Conservation (phyloP, 495 filamentous ascomycete species). For the Penicillium soppii region DNA sequence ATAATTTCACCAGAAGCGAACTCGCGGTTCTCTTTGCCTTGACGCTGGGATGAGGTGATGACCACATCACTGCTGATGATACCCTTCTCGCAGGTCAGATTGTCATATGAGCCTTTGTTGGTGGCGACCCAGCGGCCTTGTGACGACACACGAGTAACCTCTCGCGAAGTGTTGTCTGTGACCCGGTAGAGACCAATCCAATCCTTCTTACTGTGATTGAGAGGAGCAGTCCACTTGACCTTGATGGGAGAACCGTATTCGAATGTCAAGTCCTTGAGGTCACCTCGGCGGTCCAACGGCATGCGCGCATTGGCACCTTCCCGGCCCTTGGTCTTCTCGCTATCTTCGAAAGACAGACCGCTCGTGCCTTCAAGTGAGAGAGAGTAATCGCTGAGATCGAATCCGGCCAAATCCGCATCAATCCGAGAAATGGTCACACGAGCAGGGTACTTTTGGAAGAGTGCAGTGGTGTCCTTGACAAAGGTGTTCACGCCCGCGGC, state of each 20-base stretch:
- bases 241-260: slow-evolving; percentile 90
- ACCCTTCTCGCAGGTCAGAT: slow-evolving; percentile 71
- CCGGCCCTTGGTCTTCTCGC: slow-evolving; percentile 42
- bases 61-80: slow-evolving; percentile 67
- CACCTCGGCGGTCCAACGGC: slow-evolving; percentile 51
- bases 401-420: slow-evolving; percentile 78
- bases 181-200: slow-evolving; percentile 96
- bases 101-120: slow-evolving; percentile 73
- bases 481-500: slow-evolving; percentile 83
- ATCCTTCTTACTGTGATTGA: slow-evolving; percentile 88
- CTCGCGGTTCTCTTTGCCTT: slow-evolving; percentile 45
- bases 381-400: slow-evolving; percentile 78
- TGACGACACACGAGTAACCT: slow-evolving; percentile 77
- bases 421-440: slow-evolving; percentile 82
- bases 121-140: slow-evolving; percentile 89
- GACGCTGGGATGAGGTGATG: slow-evolving; percentile 39
- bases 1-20: slow-evolving; percentile 70
- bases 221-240: slow-evolving; percentile 88
- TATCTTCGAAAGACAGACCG: slow-evolving; percentile 51
- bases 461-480: slow-evolving; percentile 79
- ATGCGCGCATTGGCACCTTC: slow-evolving; percentile 51
- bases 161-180: slow-evolving; percentile 84
- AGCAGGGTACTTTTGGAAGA: slow-evolving; percentile 89
- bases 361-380: slow-evolving; percentile 69
- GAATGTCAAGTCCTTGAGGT: slow-evolving; percentile 71